Evolutionary conservation across 2,329 filamentous ascomycete species (phyloP).

Genomic region (Diaporthe sp.): DNA sequence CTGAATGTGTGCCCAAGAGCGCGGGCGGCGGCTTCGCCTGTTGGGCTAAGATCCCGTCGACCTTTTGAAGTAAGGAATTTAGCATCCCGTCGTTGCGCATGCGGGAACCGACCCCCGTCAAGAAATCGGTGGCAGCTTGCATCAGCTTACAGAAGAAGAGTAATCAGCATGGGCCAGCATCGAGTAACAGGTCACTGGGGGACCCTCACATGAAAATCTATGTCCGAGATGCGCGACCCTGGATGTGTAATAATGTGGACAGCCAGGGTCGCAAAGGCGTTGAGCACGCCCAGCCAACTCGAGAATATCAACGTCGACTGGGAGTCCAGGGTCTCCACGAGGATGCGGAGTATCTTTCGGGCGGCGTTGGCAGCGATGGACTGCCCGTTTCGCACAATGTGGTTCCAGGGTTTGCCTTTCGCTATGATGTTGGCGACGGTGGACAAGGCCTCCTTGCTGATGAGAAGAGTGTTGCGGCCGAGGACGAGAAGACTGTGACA

Average conservation of each 20-base stretch:
- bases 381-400: not conserved
- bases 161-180: not conserved
- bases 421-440: not conserved
- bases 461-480: not conserved
- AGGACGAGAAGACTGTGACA: not conserved
- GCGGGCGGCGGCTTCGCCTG: not conserved
- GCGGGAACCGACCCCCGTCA: not conserved
- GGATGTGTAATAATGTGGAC: not conserved
- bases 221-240: not conserved
- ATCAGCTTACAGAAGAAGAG: not conserved
- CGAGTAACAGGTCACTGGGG: too few relatives aligned
- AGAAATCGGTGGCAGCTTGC: not conserved
- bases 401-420: not conserved
- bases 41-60: not conserved
- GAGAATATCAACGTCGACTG: not conserved
- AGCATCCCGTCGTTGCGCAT: not conserved
- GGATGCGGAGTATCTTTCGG: not conserved
- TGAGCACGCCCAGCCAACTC: not conserved
- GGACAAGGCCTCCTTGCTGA: conserved; percentile 5
- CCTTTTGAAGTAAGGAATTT: not conserved
- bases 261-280: not conserved
- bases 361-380: not conserved
- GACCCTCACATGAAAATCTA: not conserved
- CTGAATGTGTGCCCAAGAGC: not conserved
- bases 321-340: not conserved